Conservation (phyloP, 257 asterid species). For the Plantago major region DNA sequence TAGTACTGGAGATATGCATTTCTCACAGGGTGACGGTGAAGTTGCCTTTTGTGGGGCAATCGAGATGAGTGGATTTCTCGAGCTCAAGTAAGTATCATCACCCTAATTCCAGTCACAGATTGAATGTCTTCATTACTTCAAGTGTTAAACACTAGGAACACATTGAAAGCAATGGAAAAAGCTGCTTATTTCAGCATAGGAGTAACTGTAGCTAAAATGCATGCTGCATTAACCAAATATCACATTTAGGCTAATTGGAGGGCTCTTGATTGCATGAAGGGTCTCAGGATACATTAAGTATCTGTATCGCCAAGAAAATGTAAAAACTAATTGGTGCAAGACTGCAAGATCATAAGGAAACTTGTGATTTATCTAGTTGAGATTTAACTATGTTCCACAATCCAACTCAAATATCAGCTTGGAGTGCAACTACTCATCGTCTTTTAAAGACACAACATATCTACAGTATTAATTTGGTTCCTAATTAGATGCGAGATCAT, state of each 20-base stretch:
- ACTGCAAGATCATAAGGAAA: no score
- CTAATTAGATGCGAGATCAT: constrained; percentile 78
- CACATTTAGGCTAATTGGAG: no score
- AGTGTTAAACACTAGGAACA: not conserved
- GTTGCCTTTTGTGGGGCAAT: constrained; percentile 95
- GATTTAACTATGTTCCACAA: not conserved
- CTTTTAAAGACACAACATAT: not conserved
- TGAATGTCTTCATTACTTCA: not conserved
- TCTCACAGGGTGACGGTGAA: constrained; percentile 96
- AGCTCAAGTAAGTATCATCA: constrained; percentile 67
- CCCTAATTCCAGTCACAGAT: not conserved
- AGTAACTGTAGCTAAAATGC: not conserved
- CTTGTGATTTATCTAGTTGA: no score
- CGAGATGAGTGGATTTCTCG: constrained; percentile 98
- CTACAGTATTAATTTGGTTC: constrained; percentile 3
- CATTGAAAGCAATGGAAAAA: not conserved
- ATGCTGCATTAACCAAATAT: not conserved
- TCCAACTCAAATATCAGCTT: not conserved
- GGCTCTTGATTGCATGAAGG: no score
- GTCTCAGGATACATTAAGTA: no score
- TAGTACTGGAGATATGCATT: constrained; percentile 97
- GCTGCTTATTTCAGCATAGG: no score
- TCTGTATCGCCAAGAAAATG: no score
- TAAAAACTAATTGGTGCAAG: no score
- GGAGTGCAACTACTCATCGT: no score